Conservation (phyloP, 768 basidiomycete genomes). For the Mycena vitilis region DNA sequence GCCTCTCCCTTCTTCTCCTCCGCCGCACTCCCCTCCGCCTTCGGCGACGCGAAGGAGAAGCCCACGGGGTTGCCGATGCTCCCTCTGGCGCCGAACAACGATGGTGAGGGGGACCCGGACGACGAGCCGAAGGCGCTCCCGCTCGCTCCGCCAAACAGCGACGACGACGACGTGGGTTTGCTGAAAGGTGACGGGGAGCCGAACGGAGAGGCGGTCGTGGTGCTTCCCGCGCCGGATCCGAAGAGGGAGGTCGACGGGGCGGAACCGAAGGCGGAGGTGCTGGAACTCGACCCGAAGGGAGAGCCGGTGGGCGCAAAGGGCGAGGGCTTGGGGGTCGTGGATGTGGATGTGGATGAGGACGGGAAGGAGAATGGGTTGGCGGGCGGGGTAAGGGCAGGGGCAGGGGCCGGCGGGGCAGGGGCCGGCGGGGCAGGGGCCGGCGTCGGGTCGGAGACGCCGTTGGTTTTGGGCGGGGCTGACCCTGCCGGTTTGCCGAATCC, state of each 20-base stretch:
- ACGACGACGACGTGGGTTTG: constrained; percentile 27
- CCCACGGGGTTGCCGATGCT: constrained; percentile 75
- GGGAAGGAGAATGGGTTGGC: constrained; percentile 22
- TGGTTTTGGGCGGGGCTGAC: constrained; percentile 31
- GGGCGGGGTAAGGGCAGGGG: neutral
- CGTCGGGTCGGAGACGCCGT: constrained; percentile 15
- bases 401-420: too few species aligned
- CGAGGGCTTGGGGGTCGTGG: constrained; percentile 29
- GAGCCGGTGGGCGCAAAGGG: constrained; percentile 22
- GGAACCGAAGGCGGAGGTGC: constrained; percentile 25
- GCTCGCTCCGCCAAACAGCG: constrained; percentile 26
- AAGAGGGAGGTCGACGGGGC: constrained; percentile 11
- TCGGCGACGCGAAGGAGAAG: constrained; percentile 63
- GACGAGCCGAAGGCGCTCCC: constrained; percentile 18
- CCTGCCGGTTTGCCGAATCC: constrained; percentile 26
- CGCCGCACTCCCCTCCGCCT: constrained; percentile 28
- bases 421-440: neutral
- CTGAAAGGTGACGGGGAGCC: constrained; percentile 33
- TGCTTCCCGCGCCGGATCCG: constrained; percentile 15
- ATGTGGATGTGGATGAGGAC: constrained; percentile 20
- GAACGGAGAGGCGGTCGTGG: constrained; percentile 27
- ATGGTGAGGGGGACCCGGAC: constrained; percentile 26
- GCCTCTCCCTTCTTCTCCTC: constrained; percentile 29
- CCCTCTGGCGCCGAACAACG: constrained; percentile 46
- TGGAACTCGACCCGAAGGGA: constrained; percentile 29